Evolutionary conservation across 2,329 filamentous ascomycete genomes (phyloP), one percentile per base, ranked within the genome.

Genomic region (Nemania sp.): DNA sequence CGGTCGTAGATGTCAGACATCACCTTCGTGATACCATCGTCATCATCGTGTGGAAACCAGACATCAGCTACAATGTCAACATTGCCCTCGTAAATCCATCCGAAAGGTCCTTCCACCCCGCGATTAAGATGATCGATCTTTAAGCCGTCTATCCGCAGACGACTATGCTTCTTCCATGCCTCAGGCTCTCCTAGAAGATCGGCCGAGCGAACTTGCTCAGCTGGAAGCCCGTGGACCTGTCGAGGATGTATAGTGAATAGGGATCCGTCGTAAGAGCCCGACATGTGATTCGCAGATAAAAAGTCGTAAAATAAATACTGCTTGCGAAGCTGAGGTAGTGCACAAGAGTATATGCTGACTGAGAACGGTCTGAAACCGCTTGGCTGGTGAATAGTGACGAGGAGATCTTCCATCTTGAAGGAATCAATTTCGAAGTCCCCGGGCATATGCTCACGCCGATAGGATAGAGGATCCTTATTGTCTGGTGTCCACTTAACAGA

Each of bases 251-350:
- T 97, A 0, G 93, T 98, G 75, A 99, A 99, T 2, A 99, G 82
- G 0, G 95, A 98, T 57, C 95, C 92, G 72, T 99, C 95, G 68
- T 91, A 97, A 0, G 92, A 95, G 1, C 95, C 95, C 12, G 92
- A 97, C 86, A 98, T 96, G 75, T 95, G 94, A 72, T 91, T 97
- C 17, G 95, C 95, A 0, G 91, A 95, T 29, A 99, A 78, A 68
- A 99, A 96, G 75, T 99, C 95, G 79, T 99, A 99, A 75, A 98
- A 97, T 0, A 99, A 82, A 90, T 92, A 99, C 71, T 96, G 94
- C 72, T 97, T 98, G 54, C 95, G 87, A 48, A 99, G 79, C 70
- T 95, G 90, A 1, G 95, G 94, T 40, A 99, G 83, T 71, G 98
- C 94, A 75, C 94, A 97, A 6, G 92, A 95, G 78, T 91, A 99